Percentiles rank a stretch among this genome's conserved stretches.
phyloP scores from a whole-genome alignment of 768 basidiomycete genomes.

The Cytidiella melzeri region DNA sequence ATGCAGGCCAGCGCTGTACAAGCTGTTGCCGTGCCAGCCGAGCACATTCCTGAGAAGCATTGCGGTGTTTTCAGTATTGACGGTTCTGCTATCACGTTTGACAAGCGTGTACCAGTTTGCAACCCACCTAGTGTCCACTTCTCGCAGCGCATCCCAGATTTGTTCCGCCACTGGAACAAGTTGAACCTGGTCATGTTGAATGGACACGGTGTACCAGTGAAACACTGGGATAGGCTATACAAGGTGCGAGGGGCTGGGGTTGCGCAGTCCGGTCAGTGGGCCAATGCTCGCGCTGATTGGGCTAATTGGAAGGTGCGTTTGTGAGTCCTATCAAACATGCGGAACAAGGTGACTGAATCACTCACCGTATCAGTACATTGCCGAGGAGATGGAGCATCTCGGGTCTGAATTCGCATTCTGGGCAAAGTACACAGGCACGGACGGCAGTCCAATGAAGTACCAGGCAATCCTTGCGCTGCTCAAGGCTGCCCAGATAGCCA shows the following conservation, averaged over 20 bases:
- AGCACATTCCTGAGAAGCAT: constrained; percentile 1
- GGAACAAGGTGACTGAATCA: too few species aligned
- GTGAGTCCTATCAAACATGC: too few species aligned
- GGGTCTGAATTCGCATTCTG: constrained; percentile 11
- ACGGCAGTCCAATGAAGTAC: constrained; percentile 4
- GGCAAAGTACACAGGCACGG: constrained; percentile 7
- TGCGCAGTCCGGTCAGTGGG: constrained; percentile 10
- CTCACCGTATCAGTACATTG: constrained; percentile 11
- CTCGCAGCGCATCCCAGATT: constrained; percentile 7
- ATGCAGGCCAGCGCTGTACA: too few species aligned
- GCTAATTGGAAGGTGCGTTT: constrained; percentile 9
- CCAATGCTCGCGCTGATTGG: constrained; percentile 11
- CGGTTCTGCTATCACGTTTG: neutral
- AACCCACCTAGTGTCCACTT: constrained; percentile 10
- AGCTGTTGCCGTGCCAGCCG: too few species aligned
- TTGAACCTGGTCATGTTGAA: constrained; percentile 10
- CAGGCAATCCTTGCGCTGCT: constrained; percentile 11
- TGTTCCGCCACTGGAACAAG: constrained; percentile 16
- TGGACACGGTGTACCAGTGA: constrained; percentile 13
- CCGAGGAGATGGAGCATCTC: constrained; percentile 6
- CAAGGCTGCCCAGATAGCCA: neutral
- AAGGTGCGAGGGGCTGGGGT: constrained; percentile 6
- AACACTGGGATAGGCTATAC: constrained; percentile 17
- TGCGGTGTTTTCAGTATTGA: constrained; percentile 3
- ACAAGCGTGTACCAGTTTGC: neutral